Percentiles rank a stretch among this genome's conserved stretches.
These are phyloP conservation scores for Fraxinus platypoda DNA, from an alignment of 305 asterid genomes.

Conservation along the genomic window DNA sequence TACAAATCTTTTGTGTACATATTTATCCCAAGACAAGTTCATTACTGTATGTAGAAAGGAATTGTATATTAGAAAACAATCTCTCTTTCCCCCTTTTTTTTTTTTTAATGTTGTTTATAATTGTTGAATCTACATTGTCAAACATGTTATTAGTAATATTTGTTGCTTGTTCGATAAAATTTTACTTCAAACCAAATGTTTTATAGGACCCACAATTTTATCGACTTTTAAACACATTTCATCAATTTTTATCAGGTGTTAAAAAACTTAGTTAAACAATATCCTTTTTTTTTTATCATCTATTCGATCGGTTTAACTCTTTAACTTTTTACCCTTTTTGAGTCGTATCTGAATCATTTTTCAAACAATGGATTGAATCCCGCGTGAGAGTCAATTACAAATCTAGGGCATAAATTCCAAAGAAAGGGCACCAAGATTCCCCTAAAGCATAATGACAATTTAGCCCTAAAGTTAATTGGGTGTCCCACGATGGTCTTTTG, in stretches of 20 bases:
- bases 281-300: no score
- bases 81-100: no score
- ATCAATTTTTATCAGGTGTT: no score
- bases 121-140: background rate
- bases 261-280: no score
- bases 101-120: no score
- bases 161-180: no score
- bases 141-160: background rate
- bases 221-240: no score
- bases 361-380: background rate
- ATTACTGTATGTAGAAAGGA: background rate
- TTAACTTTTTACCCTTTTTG: background rate
- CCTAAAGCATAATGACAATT: slow-evolving; percentile 11
- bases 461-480: slow-evolving; percentile 11
- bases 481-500: slow-evolving; percentile 19
- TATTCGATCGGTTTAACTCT: background rate
- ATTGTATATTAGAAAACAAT: no score
- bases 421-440: background rate
- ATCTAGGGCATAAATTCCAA: background rate
- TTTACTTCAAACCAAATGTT: no score
- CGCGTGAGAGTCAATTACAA: background rate
- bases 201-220: no score
- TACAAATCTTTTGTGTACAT: slow-evolving; percentile 13
- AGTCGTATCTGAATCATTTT: background rate
- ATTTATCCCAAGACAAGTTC: background rate